A percentile compares a stretch with the other conserved stretches of the same genome.
Evolutionary conservation across 208 protist genomes (phyloP).

Genomic region (Naegleria gruberi): DNA sequence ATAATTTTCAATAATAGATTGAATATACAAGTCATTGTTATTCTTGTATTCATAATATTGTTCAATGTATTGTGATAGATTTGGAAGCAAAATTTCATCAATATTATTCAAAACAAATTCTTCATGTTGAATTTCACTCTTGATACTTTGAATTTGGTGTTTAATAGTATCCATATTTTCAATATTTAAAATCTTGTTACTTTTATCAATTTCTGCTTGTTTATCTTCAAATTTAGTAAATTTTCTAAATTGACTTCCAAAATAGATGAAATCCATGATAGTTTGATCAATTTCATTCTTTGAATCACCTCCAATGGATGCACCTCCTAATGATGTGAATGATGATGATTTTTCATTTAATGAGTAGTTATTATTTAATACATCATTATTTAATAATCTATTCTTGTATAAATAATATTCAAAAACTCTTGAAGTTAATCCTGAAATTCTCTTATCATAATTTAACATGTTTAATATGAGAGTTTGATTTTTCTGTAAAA

Average conservation of each 20-base stretch:
- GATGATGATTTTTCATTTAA: too few relatives aligned
- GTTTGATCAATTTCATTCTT: background rate
- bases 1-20: background rate
- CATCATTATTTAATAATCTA: background rate
- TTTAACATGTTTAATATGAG: background rate
- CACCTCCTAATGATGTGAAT: too few relatives aligned
- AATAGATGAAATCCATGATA: background rate
- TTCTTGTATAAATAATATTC: constrained; percentile 1
- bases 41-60: background rate
- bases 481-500: background rate
- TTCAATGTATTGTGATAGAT: background rate
- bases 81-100: background rate
- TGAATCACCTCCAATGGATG: too few relatives aligned
- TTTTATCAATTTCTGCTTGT: background rate
- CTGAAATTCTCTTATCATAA: background rate
- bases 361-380: background rate
- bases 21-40: background rate
- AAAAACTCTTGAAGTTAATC: background rate
- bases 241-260: constrained; percentile 1
- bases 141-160: background rate
- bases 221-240: constrained; percentile 1
- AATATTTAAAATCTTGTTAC: background rate
- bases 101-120: background rate
- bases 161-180: background rate
- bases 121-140: background rate